Evolutionary conservation across 768 basidiomycete genomes (phyloP), one percentile per base, ranked within the genome.

Genomic region (Pisolithus orientalis): DNA sequence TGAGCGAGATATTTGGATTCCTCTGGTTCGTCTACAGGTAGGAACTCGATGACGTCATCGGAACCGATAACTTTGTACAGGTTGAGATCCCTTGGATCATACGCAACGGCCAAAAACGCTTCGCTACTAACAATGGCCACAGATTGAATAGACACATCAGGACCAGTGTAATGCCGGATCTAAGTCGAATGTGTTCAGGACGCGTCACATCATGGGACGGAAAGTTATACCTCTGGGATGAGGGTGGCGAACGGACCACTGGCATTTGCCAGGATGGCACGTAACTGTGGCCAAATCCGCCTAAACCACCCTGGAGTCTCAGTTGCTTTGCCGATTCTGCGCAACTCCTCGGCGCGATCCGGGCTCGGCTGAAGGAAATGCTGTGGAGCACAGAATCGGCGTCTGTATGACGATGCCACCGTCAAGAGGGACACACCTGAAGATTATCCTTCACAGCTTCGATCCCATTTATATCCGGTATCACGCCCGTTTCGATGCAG

Each of bases 71-170:
- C 50, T 28, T 64, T 64, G 52, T 62, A 56, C 38, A 59, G 42
- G 42, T 44, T 62, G 1, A 56, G 42, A 17, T 66, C 62, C 34
- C 56, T 57, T 28, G 53, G 44, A 17, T 62, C 57, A 14, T 62
- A 60, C 10, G 50, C 57, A 32, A 62, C 50, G 5, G 58, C 57
- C 14, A 65, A 45, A 47, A 62, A 59, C 1, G 58, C 55, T 45
- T 62, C 58, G 52, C 59, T 63, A 39, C 58, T 56, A 29, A 55
- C 57, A 53, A 65, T 57, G 2, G 60, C 58, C 27, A 62, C 29
- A 2, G 60, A 53, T 14, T 47, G 56, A 29, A 61, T 17, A 16
- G 62, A 43, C 10, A 64, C 54, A n/a, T 66, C 48, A 4, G 54
- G 58, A 1, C 57, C 63, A 27, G 59, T 54, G 31, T 55, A 52